Evolutionary conservation across 2,329 filamentous ascomycete species (phyloP).

Genomic region (Exophiala spinifera): DNA sequence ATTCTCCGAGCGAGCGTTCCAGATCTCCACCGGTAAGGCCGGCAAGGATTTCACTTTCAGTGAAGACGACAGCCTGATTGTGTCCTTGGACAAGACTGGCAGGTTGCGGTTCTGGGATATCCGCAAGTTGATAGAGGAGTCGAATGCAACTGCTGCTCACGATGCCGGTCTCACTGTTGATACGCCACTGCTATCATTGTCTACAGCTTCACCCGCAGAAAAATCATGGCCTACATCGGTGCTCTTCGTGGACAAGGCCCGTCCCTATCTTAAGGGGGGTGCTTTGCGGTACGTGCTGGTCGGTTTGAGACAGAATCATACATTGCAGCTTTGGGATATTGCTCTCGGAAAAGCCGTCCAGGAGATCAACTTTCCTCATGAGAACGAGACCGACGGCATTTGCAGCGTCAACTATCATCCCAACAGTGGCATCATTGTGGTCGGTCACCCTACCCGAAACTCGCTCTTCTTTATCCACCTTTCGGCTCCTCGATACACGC

Average conservation of each 20-base stretch:
- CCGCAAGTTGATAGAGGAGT: slow-evolving; percentile 63
- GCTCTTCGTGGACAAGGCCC: slow-evolving; percentile 91
- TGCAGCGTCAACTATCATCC: slow-evolving; percentile 96
- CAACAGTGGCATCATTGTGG: slow-evolving; percentile 84
- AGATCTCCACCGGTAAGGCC: slow-evolving; percentile 95
- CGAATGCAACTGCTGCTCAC: slow-evolving; percentile 44
- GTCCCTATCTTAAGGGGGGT: slow-evolving; percentile 84
- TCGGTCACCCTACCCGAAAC: slow-evolving; percentile 94
- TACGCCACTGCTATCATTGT: slow-evolving; percentile 79
- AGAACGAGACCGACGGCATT: slow-evolving; percentile 94
- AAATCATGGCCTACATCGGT: slow-evolving; percentile 98
- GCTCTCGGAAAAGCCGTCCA: slow-evolving; percentile 92
- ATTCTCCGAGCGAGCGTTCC: slow-evolving; percentile 79
- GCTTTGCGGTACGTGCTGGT: slow-evolving; percentile 94
- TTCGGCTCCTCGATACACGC: slow-evolving; percentile 87
- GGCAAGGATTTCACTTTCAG: slow-evolving; percentile 98
- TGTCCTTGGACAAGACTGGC: slow-evolving; percentile 94
- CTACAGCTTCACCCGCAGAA: slow-evolving; percentile 80
- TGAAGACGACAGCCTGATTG: slow-evolving; percentile 90
- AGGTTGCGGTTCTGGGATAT: slow-evolving; percentile 99
- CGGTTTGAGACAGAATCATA: slow-evolving; percentile 98
- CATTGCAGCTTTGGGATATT: slow-evolving; percentile 96
- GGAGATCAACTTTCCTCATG: slow-evolving; percentile 92
- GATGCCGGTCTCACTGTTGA: slow-evolving; percentile 69
- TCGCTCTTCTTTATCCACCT: slow-evolving; percentile 96